Evolutionary conservation across 108 stramenopile genomes (phyloP).

Genomic region (Schizochytrium sp.): DNA sequence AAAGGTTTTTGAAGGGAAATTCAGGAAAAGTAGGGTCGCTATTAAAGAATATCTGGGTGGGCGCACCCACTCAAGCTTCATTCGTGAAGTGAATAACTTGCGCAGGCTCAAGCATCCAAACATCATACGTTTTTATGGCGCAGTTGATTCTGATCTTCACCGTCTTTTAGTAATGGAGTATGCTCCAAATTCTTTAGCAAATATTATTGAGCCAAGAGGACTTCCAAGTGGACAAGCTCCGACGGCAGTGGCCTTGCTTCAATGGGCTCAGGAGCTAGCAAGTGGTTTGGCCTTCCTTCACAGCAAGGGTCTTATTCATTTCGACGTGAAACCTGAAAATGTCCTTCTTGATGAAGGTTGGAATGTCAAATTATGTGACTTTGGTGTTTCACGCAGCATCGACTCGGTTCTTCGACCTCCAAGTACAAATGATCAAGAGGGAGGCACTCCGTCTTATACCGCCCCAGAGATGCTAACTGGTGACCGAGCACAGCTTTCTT

Average conservation of each 20-base stretch:
- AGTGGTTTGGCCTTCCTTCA: conserved; percentile 13
- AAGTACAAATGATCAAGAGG: conserved; percentile 22
- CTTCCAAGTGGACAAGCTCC: not conserved
- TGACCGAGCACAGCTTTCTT: conserved; percentile 10
- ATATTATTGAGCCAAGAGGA: not conserved
- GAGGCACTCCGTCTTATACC: conserved; percentile 17
- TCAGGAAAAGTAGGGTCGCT: not conserved
- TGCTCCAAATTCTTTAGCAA: not conserved
- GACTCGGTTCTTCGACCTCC: not conserved
- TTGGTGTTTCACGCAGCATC: conserved; percentile 25
- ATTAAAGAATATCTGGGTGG: conserved; percentile 41
- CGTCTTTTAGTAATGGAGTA: conserved; percentile 51
- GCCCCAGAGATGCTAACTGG: conserved; percentile 42
- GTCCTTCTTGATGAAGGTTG: conserved; percentile 37
- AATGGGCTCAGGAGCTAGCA: conserved; percentile 32
- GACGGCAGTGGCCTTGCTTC: conserved; percentile 1
- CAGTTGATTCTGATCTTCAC: conserved; percentile 17
- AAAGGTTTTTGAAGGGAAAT: conserved; percentile 33
- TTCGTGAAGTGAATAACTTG: not conserved
- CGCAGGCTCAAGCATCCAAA: conserved; percentile 35
- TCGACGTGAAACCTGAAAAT: conserved; percentile 42
- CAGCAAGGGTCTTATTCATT: conserved; percentile 34
- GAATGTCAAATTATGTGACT: conserved; percentile 51
- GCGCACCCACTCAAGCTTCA: conserved; percentile 6
- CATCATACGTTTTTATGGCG: conserved; percentile 29